Conservation (phyloP, 2,329 filamentous ascomycete genomes). For the Lecanicillium sp. region DNA sequence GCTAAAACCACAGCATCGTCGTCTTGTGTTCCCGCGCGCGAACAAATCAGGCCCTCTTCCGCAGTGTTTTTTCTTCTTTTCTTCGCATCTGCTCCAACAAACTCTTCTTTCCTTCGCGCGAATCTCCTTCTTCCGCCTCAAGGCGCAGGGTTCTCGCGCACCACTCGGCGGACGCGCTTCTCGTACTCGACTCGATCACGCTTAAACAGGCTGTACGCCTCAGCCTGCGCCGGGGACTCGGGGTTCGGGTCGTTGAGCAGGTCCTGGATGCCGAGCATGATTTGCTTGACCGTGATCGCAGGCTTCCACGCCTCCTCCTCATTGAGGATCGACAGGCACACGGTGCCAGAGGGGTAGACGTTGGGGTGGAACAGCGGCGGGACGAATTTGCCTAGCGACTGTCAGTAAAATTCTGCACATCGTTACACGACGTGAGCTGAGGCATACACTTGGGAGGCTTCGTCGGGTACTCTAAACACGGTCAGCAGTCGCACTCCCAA, state of each 20-base stretch:
- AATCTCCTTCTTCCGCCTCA: constrained; percentile 30
- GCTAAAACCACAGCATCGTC: too few relatives aligned
- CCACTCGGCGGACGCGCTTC: constrained; percentile 76
- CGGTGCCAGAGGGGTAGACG: constrained; percentile 95
- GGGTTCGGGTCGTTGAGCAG: constrained; percentile 95
- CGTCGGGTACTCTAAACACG: constrained; percentile 78
- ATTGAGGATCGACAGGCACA: constrained; percentile 94
- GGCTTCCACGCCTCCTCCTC: constrained; percentile 99
- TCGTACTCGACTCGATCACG: constrained; percentile 85
- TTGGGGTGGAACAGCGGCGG: constrained; percentile 97
- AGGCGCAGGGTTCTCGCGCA: constrained; percentile 80
- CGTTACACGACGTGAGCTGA: not conserved
- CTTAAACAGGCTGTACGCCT: constrained; percentile 96
- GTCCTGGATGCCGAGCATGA: constrained; percentile 91
- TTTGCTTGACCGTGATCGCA: constrained; percentile 97
- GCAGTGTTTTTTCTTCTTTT: too few relatives aligned
- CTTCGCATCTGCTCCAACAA: too few relatives aligned
- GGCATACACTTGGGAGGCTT: constrained; percentile 95
- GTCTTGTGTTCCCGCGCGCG: too few relatives aligned
- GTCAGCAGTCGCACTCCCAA: constrained; percentile 17
- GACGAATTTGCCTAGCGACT: constrained; percentile 75
- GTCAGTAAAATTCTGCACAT: constrained; percentile 5
- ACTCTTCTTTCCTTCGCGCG: not conserved
- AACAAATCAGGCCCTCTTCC: too few relatives aligned
- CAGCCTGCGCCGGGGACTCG: constrained; percentile 91